Percentiles rank a stretch among this genome's conserved stretches.
phyloP scores from a whole-genome alignment of 208 protist genomes.

The Balamuthia mandrillaris region DNA sequence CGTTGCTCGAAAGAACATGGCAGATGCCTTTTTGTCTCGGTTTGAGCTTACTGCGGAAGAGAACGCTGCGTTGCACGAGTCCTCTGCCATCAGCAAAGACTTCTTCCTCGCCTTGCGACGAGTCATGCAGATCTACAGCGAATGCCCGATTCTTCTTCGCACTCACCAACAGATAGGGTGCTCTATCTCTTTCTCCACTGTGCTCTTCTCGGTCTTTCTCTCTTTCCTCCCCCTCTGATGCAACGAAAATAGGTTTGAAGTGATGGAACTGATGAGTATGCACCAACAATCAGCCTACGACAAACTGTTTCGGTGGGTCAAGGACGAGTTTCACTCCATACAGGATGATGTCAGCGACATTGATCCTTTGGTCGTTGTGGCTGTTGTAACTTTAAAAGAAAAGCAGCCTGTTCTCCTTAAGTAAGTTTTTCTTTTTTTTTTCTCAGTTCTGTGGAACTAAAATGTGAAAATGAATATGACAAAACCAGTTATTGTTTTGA shows the following conservation, averaged over 20 bases:
- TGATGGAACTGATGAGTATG: constrained; percentile 54
- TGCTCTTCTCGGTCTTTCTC: not conserved
- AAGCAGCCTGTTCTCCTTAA: not conserved
- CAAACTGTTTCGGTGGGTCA: constrained; percentile 61
- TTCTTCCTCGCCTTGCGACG: not conserved
- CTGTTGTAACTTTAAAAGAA: not conserved
- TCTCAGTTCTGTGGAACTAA: not conserved
- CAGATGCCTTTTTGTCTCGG: not conserved
- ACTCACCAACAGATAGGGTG: constrained; percentile 2
- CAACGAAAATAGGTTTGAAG: constrained; percentile 37
- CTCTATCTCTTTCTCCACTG: not conserved
- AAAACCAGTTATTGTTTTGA: not conserved
- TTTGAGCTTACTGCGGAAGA: not conserved
- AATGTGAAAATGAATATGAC: not conserved
- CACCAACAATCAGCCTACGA: constrained; percentile 66
- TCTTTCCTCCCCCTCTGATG: not conserved
- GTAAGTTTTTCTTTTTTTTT: too few species aligned
- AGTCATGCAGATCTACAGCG: not conserved
- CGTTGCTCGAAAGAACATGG: not conserved
- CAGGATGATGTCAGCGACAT: not conserved
- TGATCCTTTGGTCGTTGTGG: not conserved
- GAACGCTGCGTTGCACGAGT: not conserved
- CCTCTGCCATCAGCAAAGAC: not conserved
- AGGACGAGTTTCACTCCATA: constrained; percentile 32
- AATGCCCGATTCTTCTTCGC: constrained; percentile 4